Evolutionary conservation across 1,284 basidiomycete species (phyloP), one percentile per base, ranked within the genome.

Genomic region (Leucoagaricus sp.): DNA sequence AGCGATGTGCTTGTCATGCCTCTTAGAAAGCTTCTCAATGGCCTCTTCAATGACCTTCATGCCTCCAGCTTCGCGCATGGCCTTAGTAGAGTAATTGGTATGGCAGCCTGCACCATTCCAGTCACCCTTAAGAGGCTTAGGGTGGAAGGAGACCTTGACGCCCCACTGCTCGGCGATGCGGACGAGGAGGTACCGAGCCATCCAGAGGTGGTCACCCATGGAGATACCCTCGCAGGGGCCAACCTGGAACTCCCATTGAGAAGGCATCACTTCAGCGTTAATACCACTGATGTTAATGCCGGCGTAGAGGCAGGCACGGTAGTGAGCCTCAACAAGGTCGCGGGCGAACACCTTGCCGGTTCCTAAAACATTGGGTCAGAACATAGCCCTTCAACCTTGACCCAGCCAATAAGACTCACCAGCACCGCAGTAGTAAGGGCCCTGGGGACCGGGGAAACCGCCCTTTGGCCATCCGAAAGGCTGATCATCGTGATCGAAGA

Each of bases 161-260:
- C 90, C 93, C 96, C 96, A 99, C 77, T 98, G 95, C 77, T 98
- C 96, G 64, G 96, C 94, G 66, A 96, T 89, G 66, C 94, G 91
- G 72, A 93, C 74, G 64, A 97, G 87, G 65, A 97, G 89, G 79
- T 90, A 97, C 66, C 95, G 92, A 45, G 95, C 93, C 84, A 97
- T 94, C 93, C 93, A 96, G 68, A 97, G 87, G 77, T 97, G 95
- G 77, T 99, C 96, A 67, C 96, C 96, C 93, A 99, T 97, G 65
- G 92, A 84, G 75, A 99, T 98, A 63, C 96, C 96, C 74, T 92
- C 89, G 72, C 96, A 98, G 40, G 96, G 96, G 60, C 96, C 96
- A 67, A 99, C 95, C 78, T 99, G 97, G 91, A 97, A 99, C 80
- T 99, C 96, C 96, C 96, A 98, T 78, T 99, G 97, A 59, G 96